Evolutionary conservation across 495 filamentous ascomycete species (phyloP).

Genomic region (Penicillium alfredii): DNA sequence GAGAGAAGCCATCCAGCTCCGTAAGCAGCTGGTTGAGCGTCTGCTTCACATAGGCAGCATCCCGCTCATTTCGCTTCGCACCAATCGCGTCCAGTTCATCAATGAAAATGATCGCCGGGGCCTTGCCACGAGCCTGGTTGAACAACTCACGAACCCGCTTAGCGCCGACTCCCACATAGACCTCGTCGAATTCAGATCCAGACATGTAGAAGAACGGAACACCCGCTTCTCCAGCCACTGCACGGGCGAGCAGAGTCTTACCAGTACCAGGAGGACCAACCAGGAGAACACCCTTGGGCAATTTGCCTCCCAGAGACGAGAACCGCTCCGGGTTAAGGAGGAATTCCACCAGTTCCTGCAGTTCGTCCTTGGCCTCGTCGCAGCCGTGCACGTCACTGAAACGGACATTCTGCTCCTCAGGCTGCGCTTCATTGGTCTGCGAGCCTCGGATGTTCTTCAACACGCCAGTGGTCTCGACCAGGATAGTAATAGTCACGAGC

Average conservation of each 20-base stretch:
- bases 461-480: conserved; percentile 69
- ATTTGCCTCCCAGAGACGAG: conserved; percentile 84
- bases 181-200: conserved; percentile 95
- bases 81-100: conserved; percentile 97
- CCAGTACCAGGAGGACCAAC: conserved; percentile 96
- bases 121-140: conserved; percentile 73
- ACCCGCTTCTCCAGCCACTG: conserved; percentile 93
- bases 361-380: conserved; percentile 96
- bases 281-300: conserved; percentile 93
- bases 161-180: conserved; percentile 95
- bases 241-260: conserved; percentile 94
- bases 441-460: conserved; percentile 70
- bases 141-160: conserved; percentile 98
- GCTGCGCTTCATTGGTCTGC: conserved; percentile 73
- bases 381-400: conserved; percentile 96
- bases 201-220: conserved; percentile 99
- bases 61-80: conserved; percentile 84
- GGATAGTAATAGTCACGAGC: conserved; percentile 66
- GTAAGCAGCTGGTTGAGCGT: conserved; percentile 96
- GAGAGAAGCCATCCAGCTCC: conserved; percentile 96
- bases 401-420: conserved; percentile 82
- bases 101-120: conserved; percentile 96
- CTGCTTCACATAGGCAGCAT: conserved; percentile 94
- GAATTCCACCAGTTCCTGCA: conserved; percentile 96
- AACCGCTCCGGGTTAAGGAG: conserved; percentile 87